Evolutionary conservation across 2,329 filamentous ascomycete species (phyloP).

Genomic region (Botrytis elliptica): DNA sequence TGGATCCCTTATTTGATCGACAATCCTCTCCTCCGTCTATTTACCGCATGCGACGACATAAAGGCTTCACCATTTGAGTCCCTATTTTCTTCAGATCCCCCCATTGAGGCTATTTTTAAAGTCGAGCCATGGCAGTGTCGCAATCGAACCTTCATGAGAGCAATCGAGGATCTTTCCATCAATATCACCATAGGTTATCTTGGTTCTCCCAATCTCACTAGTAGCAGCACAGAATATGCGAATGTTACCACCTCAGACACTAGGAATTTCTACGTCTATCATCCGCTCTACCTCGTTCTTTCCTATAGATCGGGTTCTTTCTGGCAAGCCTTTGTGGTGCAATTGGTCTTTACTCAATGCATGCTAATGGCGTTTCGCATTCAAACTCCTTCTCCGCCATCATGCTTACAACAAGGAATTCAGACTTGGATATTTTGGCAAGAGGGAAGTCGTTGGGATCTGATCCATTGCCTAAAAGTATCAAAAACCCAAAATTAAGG

Average conservation of each 20-base stretch:
- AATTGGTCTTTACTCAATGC: neutral
- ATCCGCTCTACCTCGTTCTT: too few species aligned
- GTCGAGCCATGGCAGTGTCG: neutral
- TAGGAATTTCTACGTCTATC: too few species aligned
- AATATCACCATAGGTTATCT: too few species aligned
- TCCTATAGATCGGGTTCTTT: too few species aligned
- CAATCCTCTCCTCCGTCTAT: neutral
- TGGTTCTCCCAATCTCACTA: too few species aligned
- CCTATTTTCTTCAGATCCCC: too few species aligned
- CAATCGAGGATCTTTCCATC: neutral
- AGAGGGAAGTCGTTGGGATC: neutral
- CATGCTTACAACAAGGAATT: neutral
- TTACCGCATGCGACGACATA: neutral
- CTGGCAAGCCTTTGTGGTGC: too few species aligned
- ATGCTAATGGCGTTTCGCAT: neutral
- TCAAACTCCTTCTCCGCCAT: neutral
- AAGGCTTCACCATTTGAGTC: neutral
- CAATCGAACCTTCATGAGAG: neutral
- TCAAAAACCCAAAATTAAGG: neutral
- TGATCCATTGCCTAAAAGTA: neutral
- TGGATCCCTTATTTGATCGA: too few species aligned
- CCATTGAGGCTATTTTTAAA: too few species aligned
- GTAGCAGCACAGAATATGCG: too few species aligned
- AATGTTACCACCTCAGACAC: too few species aligned
- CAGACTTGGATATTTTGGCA: neutral